A percentile compares a stretch with the other conserved stretches of the same genome.
These are phyloP conservation scores for Trichoderma atrobrunneum DNA, from an alignment of 2,329 filamentous ascomycete species.

Conservation along the genomic window DNA sequence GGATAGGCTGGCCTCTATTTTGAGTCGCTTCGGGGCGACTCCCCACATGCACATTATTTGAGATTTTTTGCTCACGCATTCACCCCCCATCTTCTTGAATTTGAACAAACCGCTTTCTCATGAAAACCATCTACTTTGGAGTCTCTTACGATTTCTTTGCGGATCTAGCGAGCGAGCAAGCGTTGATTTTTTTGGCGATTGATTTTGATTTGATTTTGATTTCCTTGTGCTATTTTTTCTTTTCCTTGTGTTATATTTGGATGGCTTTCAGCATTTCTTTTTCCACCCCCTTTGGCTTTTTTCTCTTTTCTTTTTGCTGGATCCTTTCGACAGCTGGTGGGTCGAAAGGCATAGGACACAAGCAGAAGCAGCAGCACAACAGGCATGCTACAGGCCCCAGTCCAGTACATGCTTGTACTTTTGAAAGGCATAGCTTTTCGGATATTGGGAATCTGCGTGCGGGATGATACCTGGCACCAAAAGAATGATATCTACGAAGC, in stretches of 20 bases:
- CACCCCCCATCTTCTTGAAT: slow-evolving; percentile 34
- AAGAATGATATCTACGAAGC: slow-evolving; percentile 6
- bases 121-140: slow-evolving; percentile 31
- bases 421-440: slow-evolving; percentile 19
- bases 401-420: slow-evolving; percentile 14
- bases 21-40: slow-evolving; percentile 34
- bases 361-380: slow-evolving; percentile 16
- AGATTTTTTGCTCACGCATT: slow-evolving; percentile 52
- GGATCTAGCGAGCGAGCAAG: slow-evolving; percentile 38
- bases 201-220: slow-evolving; percentile 22
- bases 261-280: background rate
- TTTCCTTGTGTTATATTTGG: slow-evolving; percentile 17
- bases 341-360: slow-evolving; percentile 17
- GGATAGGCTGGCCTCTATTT: slow-evolving; percentile 31
- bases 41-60: slow-evolving; percentile 25
- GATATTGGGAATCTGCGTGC: slow-evolving; percentile 17
- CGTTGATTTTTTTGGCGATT: slow-evolving; percentile 33
- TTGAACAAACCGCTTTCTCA: slow-evolving; percentile 32
- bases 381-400: slow-evolving; percentile 20
- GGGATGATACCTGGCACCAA: slow-evolving; percentile 6
- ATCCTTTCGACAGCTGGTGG: slow-evolving; percentile 1
- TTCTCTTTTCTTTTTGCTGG: background rate
- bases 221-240: slow-evolving; percentile 19
- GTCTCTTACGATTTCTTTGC: slow-evolving; percentile 32
- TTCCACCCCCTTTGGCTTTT: background rate